These are phyloP conservation scores for Acer yangbiense DNA, from an alignment of 345 rosid species.

Conservation along the genomic window DNA sequence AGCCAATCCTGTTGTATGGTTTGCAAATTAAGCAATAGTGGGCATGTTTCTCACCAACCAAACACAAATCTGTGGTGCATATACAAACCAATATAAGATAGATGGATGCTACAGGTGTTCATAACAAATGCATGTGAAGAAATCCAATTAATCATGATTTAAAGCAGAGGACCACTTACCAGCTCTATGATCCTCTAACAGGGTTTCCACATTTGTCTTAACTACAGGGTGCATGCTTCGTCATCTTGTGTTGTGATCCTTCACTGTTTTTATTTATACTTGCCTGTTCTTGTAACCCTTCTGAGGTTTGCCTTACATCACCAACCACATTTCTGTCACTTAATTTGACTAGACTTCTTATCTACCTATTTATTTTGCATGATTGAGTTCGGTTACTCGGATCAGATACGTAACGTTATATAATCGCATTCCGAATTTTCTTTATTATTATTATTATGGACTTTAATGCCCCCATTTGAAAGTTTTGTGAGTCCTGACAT, in stretches of 20 bases:
- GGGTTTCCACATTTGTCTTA: conserved; percentile 18
- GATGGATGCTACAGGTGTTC: not conserved
- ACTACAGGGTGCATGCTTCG: conserved; percentile 1
- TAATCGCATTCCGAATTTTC: no score
- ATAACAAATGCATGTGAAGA: conserved; percentile 18
- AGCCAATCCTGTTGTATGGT: not conserved
- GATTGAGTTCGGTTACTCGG: not conserved
- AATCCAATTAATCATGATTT: not conserved
- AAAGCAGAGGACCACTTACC: not conserved
- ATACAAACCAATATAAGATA: not conserved
- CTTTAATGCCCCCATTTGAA: no score
- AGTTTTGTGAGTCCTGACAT: no score
- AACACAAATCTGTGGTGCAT: conserved; percentile 26
- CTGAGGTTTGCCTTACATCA: conserved; percentile 4
- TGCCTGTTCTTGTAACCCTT: not conserved
- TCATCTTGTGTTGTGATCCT: not conserved
- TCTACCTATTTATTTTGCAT: not conserved
- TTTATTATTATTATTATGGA: no score
- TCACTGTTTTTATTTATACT: not conserved
- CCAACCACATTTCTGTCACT: not conserved
- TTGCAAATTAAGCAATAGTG: conserved; percentile 24
- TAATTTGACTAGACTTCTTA: not conserved
- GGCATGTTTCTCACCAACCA: conserved; percentile 38
- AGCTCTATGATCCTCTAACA: not conserved
- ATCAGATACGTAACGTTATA: no score